phyloP scores from a whole-genome alignment of 139 green algal species.

The Chlamydomonas sp. region DNA sequence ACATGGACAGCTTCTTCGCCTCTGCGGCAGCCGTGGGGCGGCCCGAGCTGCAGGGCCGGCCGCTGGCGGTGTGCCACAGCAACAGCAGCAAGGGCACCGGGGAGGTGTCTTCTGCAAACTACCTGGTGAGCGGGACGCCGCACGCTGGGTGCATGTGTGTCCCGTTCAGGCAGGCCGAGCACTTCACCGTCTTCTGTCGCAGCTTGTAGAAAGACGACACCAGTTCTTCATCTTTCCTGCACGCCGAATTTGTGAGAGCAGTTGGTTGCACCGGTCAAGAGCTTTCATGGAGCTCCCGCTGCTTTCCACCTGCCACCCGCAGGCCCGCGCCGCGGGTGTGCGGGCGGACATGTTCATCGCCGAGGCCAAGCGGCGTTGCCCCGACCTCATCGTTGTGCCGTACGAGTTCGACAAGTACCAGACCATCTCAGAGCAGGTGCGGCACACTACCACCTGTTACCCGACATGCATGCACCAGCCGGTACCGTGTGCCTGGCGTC shows the following conservation, averaged over 20 bases:
- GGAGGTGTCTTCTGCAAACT: slow-evolving; percentile 86
- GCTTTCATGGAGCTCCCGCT: too few species aligned
- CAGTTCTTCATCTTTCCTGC: too few species aligned
- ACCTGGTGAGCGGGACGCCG: slow-evolving; percentile 78
- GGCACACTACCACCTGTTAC: too few species aligned
- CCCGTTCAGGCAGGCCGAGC: neutral
- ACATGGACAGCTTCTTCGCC: slow-evolving; percentile 99
- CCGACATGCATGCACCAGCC: neutral
- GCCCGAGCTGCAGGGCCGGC: slow-evolving; percentile 71
- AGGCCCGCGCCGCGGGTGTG: slow-evolving; percentile 71
- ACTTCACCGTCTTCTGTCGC: too few species aligned
- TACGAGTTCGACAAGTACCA: slow-evolving; percentile 97
- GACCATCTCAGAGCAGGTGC: slow-evolving; percentile 75
- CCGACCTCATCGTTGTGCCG: slow-evolving; percentile 89
- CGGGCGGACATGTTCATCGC: slow-evolving; percentile 88
- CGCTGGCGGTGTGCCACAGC: slow-evolving; percentile 90
- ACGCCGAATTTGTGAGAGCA: too few species aligned
- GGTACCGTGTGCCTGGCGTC: too few species aligned
- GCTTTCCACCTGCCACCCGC: neutral
- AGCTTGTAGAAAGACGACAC: too few species aligned
- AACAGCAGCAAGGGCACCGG: slow-evolving; percentile 72
- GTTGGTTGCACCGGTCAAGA: too few species aligned
- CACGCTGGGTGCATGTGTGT: neutral
- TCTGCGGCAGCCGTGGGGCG: slow-evolving; percentile 66
- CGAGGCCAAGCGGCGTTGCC: slow-evolving; percentile 88